phyloP scores from a whole-genome alignment of 192 early-diverging fungal genomes.

The Rhizoclosmatium globosum region DNA sequence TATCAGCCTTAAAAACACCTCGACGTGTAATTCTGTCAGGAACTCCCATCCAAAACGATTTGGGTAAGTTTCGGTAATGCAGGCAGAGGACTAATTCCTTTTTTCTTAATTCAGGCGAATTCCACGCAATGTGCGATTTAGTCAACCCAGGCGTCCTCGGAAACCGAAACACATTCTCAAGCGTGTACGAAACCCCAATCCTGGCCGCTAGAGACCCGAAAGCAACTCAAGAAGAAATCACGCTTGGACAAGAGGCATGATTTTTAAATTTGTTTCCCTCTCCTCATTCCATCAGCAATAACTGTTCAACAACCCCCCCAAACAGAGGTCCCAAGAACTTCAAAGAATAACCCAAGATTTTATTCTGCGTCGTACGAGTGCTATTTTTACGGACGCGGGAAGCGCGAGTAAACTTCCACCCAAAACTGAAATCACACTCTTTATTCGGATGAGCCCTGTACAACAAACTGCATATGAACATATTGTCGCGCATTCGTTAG shows the following conservation, averaged over 20 bases:
- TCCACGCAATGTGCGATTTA: slow-evolving; percentile 76
- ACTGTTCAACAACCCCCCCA: not conserved
- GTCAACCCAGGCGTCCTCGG: slow-evolving; percentile 74
- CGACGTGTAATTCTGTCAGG: slow-evolving; percentile 57
- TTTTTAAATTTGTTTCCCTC: not conserved
- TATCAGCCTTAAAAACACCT: slow-evolving; percentile 33
- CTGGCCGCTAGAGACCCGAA: slow-evolving; percentile 32
- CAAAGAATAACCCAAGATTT: slow-evolving; percentile 57
- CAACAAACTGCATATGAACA: slow-evolving; percentile 47
- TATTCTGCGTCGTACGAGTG: slow-evolving; percentile 65
- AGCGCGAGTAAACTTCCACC: slow-evolving; percentile 65
- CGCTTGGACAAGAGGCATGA: slow-evolving; percentile 40
- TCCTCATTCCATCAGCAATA: not conserved
- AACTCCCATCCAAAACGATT: slow-evolving; percentile 62
- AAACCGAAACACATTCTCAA: slow-evolving; percentile 33
- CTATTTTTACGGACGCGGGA: slow-evolving; percentile 34
- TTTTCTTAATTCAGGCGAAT: slow-evolving; percentile 75
- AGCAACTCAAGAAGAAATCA: slow-evolving; percentile 38
- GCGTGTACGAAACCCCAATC: slow-evolving; percentile 54
- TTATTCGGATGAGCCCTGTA: slow-evolving; percentile 54
- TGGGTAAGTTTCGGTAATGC: too few relatives aligned
- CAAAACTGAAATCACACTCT: slow-evolving; percentile 66
- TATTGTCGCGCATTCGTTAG: slow-evolving; percentile 14
- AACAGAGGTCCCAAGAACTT: slow-evolving; percentile 37
- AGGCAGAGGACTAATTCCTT: too few relatives aligned